Evolutionary conservation across 257 asterid species (phyloP).

Genomic region (Knoxia roxburghii): DNA sequence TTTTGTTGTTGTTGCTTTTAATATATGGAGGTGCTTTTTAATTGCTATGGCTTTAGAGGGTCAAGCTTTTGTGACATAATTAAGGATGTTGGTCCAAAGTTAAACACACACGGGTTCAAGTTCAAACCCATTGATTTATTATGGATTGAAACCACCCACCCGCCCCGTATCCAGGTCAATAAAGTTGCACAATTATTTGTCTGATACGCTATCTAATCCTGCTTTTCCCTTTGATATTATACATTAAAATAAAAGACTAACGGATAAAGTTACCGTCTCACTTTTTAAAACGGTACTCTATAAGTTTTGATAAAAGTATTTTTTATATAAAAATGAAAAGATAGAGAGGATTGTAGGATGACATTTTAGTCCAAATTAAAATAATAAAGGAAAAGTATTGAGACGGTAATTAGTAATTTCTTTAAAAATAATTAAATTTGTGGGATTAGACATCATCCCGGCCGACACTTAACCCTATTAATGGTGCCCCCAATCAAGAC

Average conservation of each 20-base stretch:
- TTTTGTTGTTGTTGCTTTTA: conserved; percentile 8
- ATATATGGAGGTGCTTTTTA: conserved; percentile 7
- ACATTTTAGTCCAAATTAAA: too few relatives aligned
- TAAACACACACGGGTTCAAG: conserved; percentile 18
- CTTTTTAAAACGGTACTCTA: too few relatives aligned
- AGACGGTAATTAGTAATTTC: too few relatives aligned
- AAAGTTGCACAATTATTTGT: conserved; percentile 15
- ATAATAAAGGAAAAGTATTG: too few relatives aligned
- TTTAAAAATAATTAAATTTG: too few relatives aligned
- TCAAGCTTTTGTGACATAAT: conserved; percentile 18
- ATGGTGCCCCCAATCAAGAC: too few relatives aligned
- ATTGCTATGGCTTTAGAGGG: conserved; percentile 25
- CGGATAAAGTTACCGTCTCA: too few relatives aligned
- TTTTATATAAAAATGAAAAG: too few relatives aligned
- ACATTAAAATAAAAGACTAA: conserved; percentile 8
- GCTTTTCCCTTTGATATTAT: conserved; percentile 13
- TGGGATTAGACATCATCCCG: conserved; percentile 22
- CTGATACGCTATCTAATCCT: conserved; percentile 8
- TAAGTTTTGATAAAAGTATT: too few relatives aligned
- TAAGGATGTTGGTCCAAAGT: conserved; percentile 31
- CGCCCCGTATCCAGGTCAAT: conserved; percentile 17
- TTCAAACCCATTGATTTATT: conserved; percentile 23
- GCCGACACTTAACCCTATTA: neutral
- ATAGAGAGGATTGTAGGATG: too few relatives aligned
- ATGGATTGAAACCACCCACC: conserved; percentile 13